Percentiles rank a stretch among this genome's conserved stretches.
Conservation (phyloP, 495 filamentous ascomycete genomes). For the Rhizodiscina lignyota region DNA sequence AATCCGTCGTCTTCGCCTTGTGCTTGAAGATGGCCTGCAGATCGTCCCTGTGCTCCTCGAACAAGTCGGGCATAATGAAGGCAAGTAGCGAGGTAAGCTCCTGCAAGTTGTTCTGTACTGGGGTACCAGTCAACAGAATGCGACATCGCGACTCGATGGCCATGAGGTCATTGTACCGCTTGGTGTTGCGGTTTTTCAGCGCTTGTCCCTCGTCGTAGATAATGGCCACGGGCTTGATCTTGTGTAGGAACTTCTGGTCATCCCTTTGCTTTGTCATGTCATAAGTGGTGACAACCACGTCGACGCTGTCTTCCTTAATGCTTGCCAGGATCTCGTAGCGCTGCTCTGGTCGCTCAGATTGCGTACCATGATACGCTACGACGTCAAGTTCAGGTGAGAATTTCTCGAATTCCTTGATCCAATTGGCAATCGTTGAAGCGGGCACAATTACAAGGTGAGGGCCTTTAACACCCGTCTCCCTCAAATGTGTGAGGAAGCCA, state of each 20-base stretch:
- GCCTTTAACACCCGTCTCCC: slow-evolving; percentile 47
- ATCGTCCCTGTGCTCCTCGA: slow-evolving; percentile 54
- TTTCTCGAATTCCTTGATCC: slow-evolving; percentile 74
- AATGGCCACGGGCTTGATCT: slow-evolving; percentile 42
- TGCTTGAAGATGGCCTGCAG: slow-evolving; percentile 73
- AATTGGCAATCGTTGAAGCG: slow-evolving; percentile 85
- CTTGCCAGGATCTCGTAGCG: slow-evolving; percentile 47
- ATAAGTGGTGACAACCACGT: slow-evolving; percentile 88
- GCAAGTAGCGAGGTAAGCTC: slow-evolving; percentile 77
- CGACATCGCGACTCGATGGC: slow-evolving; percentile 45
- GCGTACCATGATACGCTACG: slow-evolving; percentile 62
- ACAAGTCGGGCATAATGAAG: slow-evolving; percentile 79
- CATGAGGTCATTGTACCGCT: slow-evolving; percentile 65
- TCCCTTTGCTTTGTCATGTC: slow-evolving; percentile 46
- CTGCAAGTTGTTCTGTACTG: slow-evolving; percentile 88
- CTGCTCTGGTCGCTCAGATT: slow-evolving; percentile 45
- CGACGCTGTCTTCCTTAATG: slow-evolving; percentile 38
- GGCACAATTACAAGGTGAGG: slow-evolving; percentile 85
- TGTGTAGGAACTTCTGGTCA: slow-evolving; percentile 55
- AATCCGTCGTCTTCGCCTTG: slow-evolving; percentile 68
- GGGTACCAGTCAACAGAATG: slow-evolving; percentile 80
- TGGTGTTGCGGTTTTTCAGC: slow-evolving; percentile 70
- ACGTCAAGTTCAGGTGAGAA: slow-evolving; percentile 67
- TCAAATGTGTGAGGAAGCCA: slow-evolving; percentile 70
- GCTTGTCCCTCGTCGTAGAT: slow-evolving; percentile 90